phyloP scores from a whole-genome alignment of 257 asterid species.

The Leptodermis oblonga region DNA sequence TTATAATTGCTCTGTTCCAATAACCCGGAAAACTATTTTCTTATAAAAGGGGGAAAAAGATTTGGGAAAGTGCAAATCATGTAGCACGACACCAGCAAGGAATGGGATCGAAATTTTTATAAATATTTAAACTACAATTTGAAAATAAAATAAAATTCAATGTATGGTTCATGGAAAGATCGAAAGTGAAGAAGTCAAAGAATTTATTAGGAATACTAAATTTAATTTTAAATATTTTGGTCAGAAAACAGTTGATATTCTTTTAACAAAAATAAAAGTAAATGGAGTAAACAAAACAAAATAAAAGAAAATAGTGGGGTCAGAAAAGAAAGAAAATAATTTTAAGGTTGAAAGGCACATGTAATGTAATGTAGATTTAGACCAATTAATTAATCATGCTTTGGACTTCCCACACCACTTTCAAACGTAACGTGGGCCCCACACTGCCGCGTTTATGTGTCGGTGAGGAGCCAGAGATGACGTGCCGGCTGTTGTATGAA shows the following conservation, averaged over 20 bases:
- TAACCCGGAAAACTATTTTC: too few species aligned
- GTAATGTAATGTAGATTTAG: too few species aligned
- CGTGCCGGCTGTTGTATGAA: slow-evolving; percentile 4
- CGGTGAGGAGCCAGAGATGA: background rate
- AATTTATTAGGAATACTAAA: slow-evolving; percentile 3
- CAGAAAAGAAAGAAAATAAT: background rate
- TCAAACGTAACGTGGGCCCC: background rate
- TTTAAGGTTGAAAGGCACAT: slow-evolving; percentile 12
- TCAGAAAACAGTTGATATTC: background rate
- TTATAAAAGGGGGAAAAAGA: background rate
- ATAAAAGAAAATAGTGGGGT: too few species aligned
- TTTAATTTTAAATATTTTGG: background rate
- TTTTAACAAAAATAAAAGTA: background rate
- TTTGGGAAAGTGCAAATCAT: background rate
- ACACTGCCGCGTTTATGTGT: slow-evolving; percentile 3
- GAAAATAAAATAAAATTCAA: background rate
- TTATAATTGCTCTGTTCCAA: too few species aligned
- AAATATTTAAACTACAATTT: background rate
- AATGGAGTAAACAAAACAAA: background rate
- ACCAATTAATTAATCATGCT: background rate
- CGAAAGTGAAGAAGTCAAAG: background rate
- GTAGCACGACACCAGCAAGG: background rate
- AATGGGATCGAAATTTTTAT: background rate
- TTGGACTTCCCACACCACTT: background rate
- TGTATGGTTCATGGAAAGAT: slow-evolving; percentile 10